A percentile compares a stretch with the other conserved stretches of the same genome.
Evolutionary conservation across 1,284 basidiomycete species (phyloP).

Genomic region (Heterobasidion occidentale): DNA sequence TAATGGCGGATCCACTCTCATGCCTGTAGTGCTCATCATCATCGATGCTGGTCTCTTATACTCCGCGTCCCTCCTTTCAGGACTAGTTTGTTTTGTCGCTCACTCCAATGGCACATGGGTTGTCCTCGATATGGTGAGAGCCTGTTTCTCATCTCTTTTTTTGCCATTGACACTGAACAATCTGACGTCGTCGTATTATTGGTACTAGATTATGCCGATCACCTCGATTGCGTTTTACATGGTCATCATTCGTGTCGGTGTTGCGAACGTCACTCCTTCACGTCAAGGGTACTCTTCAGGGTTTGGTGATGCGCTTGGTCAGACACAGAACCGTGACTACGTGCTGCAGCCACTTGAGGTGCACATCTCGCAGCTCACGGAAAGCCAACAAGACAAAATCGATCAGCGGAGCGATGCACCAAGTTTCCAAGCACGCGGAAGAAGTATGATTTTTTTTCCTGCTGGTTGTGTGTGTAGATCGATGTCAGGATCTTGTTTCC

Average conservation of each 20-base stretch:
- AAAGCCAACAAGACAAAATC: background rate
- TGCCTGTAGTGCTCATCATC: constrained; percentile 20
- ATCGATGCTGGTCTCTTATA: constrained; percentile 26
- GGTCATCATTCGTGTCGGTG: constrained; percentile 19
- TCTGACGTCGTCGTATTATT: background rate
- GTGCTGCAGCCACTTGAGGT: background rate
- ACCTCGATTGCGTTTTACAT: constrained; percentile 24
- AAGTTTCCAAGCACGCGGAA: too few relatives aligned
- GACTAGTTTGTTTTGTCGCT: constrained; percentile 22
- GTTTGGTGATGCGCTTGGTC: background rate
- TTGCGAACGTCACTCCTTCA: constrained; percentile 9
- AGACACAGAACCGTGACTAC: background rate
- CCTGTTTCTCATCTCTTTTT: background rate
- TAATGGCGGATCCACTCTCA: constrained; percentile 11
- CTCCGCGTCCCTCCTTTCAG: constrained; percentile 22
- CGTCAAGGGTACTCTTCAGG: background rate
- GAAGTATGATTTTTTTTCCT: too few relatives aligned
- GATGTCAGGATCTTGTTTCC: too few relatives aligned
- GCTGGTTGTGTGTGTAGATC: too few relatives aligned
- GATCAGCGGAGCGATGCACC: too few relatives aligned
- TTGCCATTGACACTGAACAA: background rate
- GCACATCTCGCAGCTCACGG: constrained; percentile 5
- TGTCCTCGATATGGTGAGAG: constrained; percentile 23
- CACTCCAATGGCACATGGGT: constrained; percentile 25
- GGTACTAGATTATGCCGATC: constrained; percentile 15